Evolutionary conservation across 139 green algal species (phyloP).

Genomic region (Eudorina sp.): DNA sequence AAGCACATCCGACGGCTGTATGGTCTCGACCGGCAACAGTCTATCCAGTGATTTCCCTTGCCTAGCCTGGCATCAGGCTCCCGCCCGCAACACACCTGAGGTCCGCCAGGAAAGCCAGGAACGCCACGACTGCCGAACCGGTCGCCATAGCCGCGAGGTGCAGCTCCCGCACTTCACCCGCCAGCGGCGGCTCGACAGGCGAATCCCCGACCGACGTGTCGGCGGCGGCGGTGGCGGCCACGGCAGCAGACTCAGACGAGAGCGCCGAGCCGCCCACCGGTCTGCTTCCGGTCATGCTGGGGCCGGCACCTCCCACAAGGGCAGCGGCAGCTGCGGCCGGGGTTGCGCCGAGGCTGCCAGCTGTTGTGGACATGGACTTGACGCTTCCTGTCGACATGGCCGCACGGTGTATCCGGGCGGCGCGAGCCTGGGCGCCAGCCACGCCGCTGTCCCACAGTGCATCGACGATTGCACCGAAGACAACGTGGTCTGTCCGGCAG

Average conservation of each 20-base stretch:
- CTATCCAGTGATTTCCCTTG: too few species aligned
- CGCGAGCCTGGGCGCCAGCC: constrained; percentile 75
- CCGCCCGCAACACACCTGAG: constrained; percentile 31
- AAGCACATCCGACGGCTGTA: too few species aligned
- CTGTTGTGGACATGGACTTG: not conserved
- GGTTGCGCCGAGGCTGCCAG: not conserved
- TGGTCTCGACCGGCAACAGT: too few species aligned
- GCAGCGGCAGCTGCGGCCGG: not conserved
- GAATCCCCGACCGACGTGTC: not conserved
- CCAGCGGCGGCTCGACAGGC: not conserved
- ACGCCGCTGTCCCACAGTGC: constrained; percentile 86
- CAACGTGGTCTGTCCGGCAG: constrained; percentile 79
- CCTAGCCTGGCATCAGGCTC: too few species aligned
- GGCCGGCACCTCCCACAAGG: not conserved
- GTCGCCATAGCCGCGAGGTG: constrained; percentile 80
- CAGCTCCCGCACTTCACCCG: constrained; percentile 61
- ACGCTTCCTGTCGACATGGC: constrained; percentile 69
- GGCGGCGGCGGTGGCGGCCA: not conserved
- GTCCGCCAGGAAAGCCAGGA: constrained; percentile 79
- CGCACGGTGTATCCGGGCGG: constrained; percentile 54
- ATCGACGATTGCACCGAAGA: constrained; percentile 86
- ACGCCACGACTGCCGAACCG: constrained; percentile 77
- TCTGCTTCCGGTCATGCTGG: not conserved
- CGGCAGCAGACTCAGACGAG: too few species aligned
- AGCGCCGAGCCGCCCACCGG: not conserved